Base-by-base conservation (phyloP, 306 rosid genomes). In the Gastrolobium villosum region DNA sequence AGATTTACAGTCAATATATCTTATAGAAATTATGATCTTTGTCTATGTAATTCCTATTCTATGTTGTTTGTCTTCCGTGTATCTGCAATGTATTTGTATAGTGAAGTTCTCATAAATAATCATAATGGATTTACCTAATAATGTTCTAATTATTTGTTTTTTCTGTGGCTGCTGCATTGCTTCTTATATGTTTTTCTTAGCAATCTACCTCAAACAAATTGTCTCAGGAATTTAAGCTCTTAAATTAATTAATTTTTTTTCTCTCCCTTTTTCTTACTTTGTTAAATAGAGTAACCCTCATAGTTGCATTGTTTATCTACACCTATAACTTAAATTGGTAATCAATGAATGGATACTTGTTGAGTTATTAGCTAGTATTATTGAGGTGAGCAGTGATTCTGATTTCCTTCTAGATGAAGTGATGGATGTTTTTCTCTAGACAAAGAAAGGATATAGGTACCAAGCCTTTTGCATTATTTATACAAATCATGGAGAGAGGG, bases 1-100 rank as follows among this genome's bases (percentile, higher is more conserved):
- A 5, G 31, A 55, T 20, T 20, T 20, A 20, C 26, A 20, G 26
- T 72, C 49, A 28, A 35, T 65, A 78, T 72, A 56, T 73, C 11
- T 63, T 52, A 54, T 69, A 82, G 71, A 65, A 82, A 60, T 71
- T 63, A 30, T 54, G 50, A 62, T 52, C 69, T 14, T 43, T 76
- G 79, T 76, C 49, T 71, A 14, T 82, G 50, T 82, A 77, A 65
- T 77, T 69, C 40, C 20, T 78, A n/a, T 59, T 77, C 0, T 56
- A 9, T 30, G 59, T 65, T 46, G 76, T 77, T 45, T 77, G 50
- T 35, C 60, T 55, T 82, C 37, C 34, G 7, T 26, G 52, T 53
- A 10, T 68, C 56, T 75, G 76, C 35, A 10, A 28, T 77, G 60
- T 77, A 48, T 64, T 65, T 64, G 63, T 53, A 15, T 68, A 53